Percentiles rank a stretch among this genome's conserved stretches.
Evolutionary conservation across 2,329 filamentous ascomycete genomes (phyloP).

Genomic region (Aspergillus tanneri): DNA sequence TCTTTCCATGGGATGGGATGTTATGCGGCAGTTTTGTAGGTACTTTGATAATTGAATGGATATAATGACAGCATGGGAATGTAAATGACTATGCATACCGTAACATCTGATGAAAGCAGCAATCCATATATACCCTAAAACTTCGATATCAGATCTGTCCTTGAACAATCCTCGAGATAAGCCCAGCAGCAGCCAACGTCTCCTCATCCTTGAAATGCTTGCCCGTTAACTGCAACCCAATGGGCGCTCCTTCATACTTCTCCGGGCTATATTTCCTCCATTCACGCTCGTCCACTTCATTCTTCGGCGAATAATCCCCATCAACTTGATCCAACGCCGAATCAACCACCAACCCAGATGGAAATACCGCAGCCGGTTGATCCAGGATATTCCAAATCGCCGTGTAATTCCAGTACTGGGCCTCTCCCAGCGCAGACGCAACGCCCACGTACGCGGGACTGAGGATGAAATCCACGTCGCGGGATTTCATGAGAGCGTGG

Average conservation of each 20-base stretch:
- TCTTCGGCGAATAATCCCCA: conserved; percentile 23
- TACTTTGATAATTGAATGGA: conserved; percentile 15
- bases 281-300: conserved; percentile 31
- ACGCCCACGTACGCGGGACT: conserved; percentile 29
- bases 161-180: conserved; percentile 24
- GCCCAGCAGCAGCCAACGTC: conserved; percentile 33
- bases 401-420: conserved; percentile 39
- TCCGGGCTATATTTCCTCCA: conserved; percentile 35
- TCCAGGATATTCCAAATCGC: conserved; percentile 37
- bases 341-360: conserved; percentile 31
- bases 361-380: conserved; percentile 30
- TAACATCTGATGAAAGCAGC: neutral
- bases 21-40: conserved; percentile 8
- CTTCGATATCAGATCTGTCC: neutral
- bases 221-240: conserved; percentile 54
- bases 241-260: conserved; percentile 45
- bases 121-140: neutral
- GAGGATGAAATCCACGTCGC: conserved; percentile 35
- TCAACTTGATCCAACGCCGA: conserved; percentile 24
- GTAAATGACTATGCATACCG: conserved; percentile 6
- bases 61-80: conserved; percentile 16
- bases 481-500: conserved; percentile 29
- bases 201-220: conserved; percentile 56
- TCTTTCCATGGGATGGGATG: conserved; percentile 19
- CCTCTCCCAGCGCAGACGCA: conserved; percentile 33